Base-by-base conservation (phyloP, 192 early-diverging fungal genomes). In the Gigaspora rosea region DNA sequence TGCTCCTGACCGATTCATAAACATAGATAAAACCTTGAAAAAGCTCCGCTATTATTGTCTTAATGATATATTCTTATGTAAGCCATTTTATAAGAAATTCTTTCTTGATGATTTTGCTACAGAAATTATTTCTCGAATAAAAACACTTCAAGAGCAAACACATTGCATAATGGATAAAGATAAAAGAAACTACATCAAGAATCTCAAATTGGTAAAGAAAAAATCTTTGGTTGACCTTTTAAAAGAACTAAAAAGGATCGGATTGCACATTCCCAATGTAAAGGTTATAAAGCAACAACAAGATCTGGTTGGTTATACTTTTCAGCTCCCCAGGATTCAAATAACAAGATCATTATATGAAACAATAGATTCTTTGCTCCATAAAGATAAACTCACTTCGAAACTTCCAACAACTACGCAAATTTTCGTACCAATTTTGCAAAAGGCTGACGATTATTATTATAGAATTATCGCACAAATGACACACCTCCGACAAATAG, bases 221-320 rank as follows among this genome's bases (percentile, higher is more conserved):
- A 94, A 92, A 77, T 89, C 95, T 2, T 76, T 93, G 3, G 92
- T 92, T 35, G 94, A 96, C 73, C 79, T 94, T 20, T 84, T 94
- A 61, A 94, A 91, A 78, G 84, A 91, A 62, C 73, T 96, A 32
- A 85, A 88, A 36, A 79, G 87, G 27, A 75, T 95, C 52, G 95
- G 95, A 22, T 75, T 91, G 27, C 83, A 86, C 56, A 70, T 77
- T 36, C 59, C 32, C 11, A 81, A 81, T 47, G 79, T 79, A 59
- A 79, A 81, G 64, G 76, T 78, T 66, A 78, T 79, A 16, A 78
- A 81, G 36, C 70, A 80, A 4, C 81, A 82, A 41, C 77, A 85
- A 66, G 77, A 85, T 75, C 77, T 85, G 16, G 78, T 82, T 78
- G 83, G 81, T 20, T 85, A 85, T 71, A 76, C 82, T 5, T 78